These are phyloP conservation scores for Aspergillus flavus DNA, from an alignment of 2,329 filamentous ascomycete genomes.

Conservation along the genomic window DNA sequence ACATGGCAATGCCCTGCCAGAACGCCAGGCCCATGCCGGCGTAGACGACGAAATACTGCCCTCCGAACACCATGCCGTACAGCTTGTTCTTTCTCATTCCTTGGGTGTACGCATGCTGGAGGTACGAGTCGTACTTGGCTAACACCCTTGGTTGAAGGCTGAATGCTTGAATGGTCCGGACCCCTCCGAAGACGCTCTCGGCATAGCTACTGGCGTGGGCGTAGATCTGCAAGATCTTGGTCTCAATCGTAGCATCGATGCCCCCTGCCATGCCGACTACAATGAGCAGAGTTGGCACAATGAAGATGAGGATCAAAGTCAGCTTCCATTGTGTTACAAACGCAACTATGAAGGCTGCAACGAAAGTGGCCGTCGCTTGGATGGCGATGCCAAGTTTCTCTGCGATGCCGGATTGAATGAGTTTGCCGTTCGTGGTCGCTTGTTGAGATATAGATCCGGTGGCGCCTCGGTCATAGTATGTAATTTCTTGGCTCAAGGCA, in stretches of 20 bases:
- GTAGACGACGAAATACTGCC: conserved; percentile 18
- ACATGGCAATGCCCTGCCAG: conserved; percentile 38
- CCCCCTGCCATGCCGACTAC: conserved; percentile 6
- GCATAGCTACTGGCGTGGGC: conserved; percentile 23
- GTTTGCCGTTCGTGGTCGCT: conserved; percentile 31
- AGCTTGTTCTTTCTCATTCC: conserved; percentile 22
- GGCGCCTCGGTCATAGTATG: conserved; percentile 30
- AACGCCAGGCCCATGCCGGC: conserved; percentile 53
- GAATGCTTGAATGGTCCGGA: conserved; percentile 27
- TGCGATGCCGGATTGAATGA: conserved; percentile 22
- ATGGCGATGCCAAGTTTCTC: conserved; percentile 27
- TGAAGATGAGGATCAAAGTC: conserved; percentile 24
- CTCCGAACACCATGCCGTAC: conserved; percentile 23
- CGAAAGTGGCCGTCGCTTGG: conserved; percentile 23
- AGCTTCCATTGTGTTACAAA: conserved; percentile 29
- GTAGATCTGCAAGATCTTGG: conserved; percentile 23
- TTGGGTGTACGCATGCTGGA: conserved; percentile 14
- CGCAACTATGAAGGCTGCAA: conserved; percentile 25
- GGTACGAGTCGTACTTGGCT: conserved; percentile 21
- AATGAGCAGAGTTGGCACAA: conserved; percentile 21
- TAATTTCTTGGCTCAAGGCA: conserved; percentile 35
- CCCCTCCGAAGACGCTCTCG: conserved; percentile 17
- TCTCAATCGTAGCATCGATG: conserved; percentile 24
- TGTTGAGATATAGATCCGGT: conserved; percentile 32
- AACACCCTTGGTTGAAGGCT: conserved; percentile 20